phyloP scores from a whole-genome alignment of 306 rosid genomes.

The Chamaecrista fasciculata region DNA sequence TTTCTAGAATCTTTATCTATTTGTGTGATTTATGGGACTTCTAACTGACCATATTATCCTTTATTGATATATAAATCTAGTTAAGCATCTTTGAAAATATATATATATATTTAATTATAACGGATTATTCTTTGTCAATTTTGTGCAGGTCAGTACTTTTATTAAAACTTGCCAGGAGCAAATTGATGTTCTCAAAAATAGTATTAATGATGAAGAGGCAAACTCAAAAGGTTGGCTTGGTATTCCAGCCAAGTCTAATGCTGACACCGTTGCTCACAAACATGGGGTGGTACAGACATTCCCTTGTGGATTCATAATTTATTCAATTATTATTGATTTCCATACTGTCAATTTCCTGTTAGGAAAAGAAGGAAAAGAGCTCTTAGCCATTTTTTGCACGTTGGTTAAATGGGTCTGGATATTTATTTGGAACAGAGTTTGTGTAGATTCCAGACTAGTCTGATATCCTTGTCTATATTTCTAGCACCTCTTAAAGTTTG shows the following conservation, averaged over 20 bases:
- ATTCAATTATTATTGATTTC: conserved; percentile 4
- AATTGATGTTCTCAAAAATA: conserved; percentile 78
- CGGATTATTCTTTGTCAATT: conserved; percentile 17
- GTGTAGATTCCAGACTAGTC: not conserved
- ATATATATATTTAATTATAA: conserved; percentile 2
- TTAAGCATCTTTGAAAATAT: conserved; percentile 20
- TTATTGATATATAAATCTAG: conserved; percentile 3
- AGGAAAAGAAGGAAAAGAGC: not conserved
- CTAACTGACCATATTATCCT: not conserved
- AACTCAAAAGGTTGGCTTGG: conserved; percentile 90
- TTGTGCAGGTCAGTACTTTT: conserved; percentile 80
- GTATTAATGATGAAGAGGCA: conserved; percentile 65
- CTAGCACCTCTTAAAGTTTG: not conserved
- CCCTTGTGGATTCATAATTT: conserved; percentile 6
- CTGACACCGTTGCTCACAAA: conserved; percentile 86
- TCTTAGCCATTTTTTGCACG: conserved; percentile 8
- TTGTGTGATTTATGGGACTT: conserved; percentile 7
- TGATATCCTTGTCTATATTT: not conserved
- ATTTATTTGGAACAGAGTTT: not conserved
- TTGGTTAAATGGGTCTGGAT: not conserved
- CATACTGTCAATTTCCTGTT: not conserved
- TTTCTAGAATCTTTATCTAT: not conserved
- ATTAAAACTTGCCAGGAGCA: conserved; percentile 93
- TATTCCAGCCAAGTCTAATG: conserved; percentile 61
- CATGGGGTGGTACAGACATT: conserved; percentile 90